Conservation (phyloP, 208 protist genomes). For the Crithidia expoeki region DNA sequence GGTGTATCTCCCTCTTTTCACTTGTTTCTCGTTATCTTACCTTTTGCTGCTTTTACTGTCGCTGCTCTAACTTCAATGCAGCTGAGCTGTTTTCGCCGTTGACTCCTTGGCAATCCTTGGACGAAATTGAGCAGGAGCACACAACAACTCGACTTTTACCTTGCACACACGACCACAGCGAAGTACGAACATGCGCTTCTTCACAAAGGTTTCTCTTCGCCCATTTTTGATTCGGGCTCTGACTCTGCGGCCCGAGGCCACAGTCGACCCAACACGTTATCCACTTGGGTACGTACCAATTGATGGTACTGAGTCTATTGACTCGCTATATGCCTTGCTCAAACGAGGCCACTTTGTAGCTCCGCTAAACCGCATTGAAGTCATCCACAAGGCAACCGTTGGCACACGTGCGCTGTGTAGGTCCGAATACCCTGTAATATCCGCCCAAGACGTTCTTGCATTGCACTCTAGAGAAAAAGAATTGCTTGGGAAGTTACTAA, state of each 20-base stretch:
- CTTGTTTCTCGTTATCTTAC: too few relatives aligned
- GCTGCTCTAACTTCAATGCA: too few relatives aligned
- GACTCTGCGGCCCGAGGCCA: slow-evolving; percentile 43
- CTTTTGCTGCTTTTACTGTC: too few relatives aligned
- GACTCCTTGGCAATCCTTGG: background rate
- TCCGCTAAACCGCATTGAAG: slow-evolving; percentile 75
- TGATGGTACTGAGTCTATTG: slow-evolving; percentile 78
- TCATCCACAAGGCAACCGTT: slow-evolving; percentile 66
- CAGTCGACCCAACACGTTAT: slow-evolving; percentile 44
- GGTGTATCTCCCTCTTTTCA: too few relatives aligned
- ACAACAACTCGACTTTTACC: background rate
- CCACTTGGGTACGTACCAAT: slow-evolving; percentile 84
- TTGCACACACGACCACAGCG: background rate
- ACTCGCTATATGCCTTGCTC: slow-evolving; percentile 74
- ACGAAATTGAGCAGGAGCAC: background rate
- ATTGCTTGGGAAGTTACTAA: slow-evolving; percentile 66
- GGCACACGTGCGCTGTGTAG: slow-evolving; percentile 54
- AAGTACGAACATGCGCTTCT: background rate
- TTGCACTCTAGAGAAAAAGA: slow-evolving; percentile 55
- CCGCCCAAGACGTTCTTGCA: slow-evolving; percentile 55
- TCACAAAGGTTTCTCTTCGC: background rate
- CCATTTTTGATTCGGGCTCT: slow-evolving; percentile 3
- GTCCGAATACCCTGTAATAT: slow-evolving; percentile 70
- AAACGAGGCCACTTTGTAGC: slow-evolving; percentile 83
- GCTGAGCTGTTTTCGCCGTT: too few relatives aligned